phyloP scores from a whole-genome alignment of 768 basidiomycete genomes.

The Dendrothele bispora region DNA sequence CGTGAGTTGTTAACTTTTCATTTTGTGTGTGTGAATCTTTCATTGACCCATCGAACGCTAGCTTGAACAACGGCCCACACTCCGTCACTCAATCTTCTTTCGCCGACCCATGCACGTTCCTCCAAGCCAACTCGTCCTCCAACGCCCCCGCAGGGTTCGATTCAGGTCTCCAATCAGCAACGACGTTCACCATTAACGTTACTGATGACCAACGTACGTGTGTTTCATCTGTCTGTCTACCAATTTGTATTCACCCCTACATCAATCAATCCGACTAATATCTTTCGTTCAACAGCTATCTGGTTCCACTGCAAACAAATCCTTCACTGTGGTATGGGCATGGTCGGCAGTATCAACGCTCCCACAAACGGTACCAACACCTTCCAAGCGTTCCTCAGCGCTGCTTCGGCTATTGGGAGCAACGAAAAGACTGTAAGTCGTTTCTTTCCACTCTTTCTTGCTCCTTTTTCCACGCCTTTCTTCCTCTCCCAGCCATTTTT shows the following conservation, averaged over 20 bases:
- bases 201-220: constrained; percentile 47
- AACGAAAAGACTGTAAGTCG: constrained; percentile 33
- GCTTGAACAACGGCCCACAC: constrained; percentile 42
- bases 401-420: constrained; percentile 36
- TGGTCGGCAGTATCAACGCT: constrained; percentile 42
- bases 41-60: too few species aligned
- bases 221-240: not conserved
- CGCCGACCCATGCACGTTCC: constrained; percentile 48
- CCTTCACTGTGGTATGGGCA: constrained; percentile 50
- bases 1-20: constrained; percentile 25
- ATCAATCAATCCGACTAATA: not conserved
- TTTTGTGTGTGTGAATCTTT: constrained; percentile 14
- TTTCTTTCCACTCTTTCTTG: not conserved
- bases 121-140: constrained; percentile 32
- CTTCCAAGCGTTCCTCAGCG: constrained; percentile 37
- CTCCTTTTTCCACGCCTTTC: not conserved
- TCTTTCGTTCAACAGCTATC: constrained; percentile 37
- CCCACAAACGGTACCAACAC: constrained; percentile 43
- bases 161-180: constrained; percentile 42
- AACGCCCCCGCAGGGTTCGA: constrained; percentile 49
- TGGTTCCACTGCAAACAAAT: constrained; percentile 56
- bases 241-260: not conserved
- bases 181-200: constrained; percentile 48
- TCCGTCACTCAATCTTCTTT: constrained; percentile 61
- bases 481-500: too few species aligned